Percentiles rank a stretch among this genome's conserved stretches.
These are phyloP conservation scores for Tetrastigma voinierianum DNA, from an alignment of 164 flowering plant genomes.

Conservation along the genomic window DNA sequence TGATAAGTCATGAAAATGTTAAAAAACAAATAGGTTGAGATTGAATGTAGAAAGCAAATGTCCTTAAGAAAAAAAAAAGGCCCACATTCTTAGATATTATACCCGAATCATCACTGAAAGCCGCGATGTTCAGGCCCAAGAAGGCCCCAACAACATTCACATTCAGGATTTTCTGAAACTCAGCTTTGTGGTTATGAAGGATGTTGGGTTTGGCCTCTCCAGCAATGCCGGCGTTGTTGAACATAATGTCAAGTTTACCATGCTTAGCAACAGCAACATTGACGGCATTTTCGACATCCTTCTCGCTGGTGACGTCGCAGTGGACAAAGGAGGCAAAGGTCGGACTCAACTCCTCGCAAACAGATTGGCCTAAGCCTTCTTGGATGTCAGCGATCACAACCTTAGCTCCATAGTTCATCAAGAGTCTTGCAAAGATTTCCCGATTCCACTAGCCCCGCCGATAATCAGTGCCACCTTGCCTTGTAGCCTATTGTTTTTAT, in stretches of 20 bases:
- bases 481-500: slow-evolving; percentile 25
- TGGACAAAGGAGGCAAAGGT: slow-evolving; percentile 15
- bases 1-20: no score
- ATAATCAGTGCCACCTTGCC: slow-evolving; percentile 27
- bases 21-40: no score
- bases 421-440: slow-evolving; percentile 11
- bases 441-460: slow-evolving; percentile 27
- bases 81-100: no score
- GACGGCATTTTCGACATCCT: slow-evolving; percentile 27
- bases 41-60: no score
- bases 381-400: slow-evolving; percentile 28
- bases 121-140: slow-evolving; percentile 45
- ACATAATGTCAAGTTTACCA: no score
- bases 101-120: slow-evolving; percentile 49
- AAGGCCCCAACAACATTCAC: no score
- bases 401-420: slow-evolving; percentile 22
- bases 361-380: slow-evolving; percentile 19
- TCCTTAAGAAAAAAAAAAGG: no score
- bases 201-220: no score
- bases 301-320: slow-evolving; percentile 38
- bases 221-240: no score
- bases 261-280: slow-evolving; percentile 16
- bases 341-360: no score
- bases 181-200: no score
- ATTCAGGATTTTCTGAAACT: no score